phyloP scores from a whole-genome alignment of 2,329 filamentous ascomycete species.

The Epichloe brachyelytri region DNA sequence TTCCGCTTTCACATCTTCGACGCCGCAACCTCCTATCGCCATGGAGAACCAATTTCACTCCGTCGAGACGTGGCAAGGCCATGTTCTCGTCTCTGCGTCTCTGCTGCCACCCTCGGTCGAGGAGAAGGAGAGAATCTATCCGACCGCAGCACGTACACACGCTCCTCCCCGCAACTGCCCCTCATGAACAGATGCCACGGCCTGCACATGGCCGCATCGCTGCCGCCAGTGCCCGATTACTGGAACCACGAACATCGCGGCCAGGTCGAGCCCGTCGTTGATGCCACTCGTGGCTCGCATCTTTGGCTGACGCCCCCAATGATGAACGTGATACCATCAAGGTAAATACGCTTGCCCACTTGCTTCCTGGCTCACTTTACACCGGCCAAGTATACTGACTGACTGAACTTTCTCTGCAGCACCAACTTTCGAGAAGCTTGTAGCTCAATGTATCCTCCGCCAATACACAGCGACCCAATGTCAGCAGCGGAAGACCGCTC shows the following conservation, averaged over 20 bases:
- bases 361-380: neutral
- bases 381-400: neutral
- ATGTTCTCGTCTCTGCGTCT: slow-evolving; percentile 1
- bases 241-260: neutral
- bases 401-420: neutral
- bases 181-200: neutral
- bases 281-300: neutral
- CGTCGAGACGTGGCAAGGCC: neutral
- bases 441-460: neutral
- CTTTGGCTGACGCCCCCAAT: neutral
- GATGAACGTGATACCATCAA: neutral
- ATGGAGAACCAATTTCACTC: slow-evolving; percentile 1
- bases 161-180: neutral
- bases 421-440: no score
- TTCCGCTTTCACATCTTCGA: neutral
- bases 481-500: neutral
- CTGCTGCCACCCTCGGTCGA: neutral
- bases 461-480: neutral
- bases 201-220: neutral
- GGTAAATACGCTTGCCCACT: neutral
- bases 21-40: neutral
- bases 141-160: neutral
- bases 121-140: neutral
- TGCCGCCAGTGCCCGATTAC: neutral
- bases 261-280: neutral